Evolutionary conservation across 148 eudicot species (phyloP).

Genomic region (Rhododendron ovatum): DNA sequence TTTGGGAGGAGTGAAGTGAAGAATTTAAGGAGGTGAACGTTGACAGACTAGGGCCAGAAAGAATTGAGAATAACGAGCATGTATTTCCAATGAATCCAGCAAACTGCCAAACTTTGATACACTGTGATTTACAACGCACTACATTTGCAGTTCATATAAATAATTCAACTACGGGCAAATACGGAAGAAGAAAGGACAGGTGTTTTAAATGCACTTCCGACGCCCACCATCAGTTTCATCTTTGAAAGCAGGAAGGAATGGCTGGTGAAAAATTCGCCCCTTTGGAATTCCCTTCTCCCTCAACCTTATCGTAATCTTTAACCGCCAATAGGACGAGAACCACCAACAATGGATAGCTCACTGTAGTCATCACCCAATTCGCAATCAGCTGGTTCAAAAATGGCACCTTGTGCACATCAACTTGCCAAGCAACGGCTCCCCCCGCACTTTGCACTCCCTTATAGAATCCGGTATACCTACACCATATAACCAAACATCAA

Average conservation of each 20-base stretch:
- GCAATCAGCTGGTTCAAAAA: slow-evolving; percentile 52
- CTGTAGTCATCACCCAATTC: slow-evolving; percentile 71
- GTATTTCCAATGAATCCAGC: not conserved
- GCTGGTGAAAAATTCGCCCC: slow-evolving; percentile 5
- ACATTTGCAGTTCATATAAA: slow-evolving; percentile 4
- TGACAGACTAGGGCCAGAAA: not conserved
- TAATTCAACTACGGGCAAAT: not conserved
- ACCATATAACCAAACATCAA: slow-evolving; percentile 15
- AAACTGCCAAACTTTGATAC: not conserved
- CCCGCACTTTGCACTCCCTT: slow-evolving; percentile 99
- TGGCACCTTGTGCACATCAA: slow-evolving; percentile 66
- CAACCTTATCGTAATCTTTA: slow-evolving; percentile 46
- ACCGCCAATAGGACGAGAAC: slow-evolving; percentile 65
- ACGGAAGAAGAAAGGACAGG: not conserved
- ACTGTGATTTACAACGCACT: not conserved
- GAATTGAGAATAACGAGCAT: not conserved
- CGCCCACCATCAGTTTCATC: slow-evolving; percentile 20
- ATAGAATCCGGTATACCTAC: slow-evolving; percentile 84
- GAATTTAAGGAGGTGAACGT: too few species aligned
- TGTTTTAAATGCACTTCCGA: slow-evolving; percentile 20
- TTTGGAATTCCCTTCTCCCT: slow-evolving; percentile 13
- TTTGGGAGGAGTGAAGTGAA: too few species aligned
- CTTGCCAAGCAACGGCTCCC: slow-evolving; percentile 92
- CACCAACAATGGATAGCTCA: slow-evolving; percentile 71
- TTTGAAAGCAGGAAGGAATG: slow-evolving; percentile 12